Conservation (phyloP, 1,284 basidiomycete species). For the Cystobasidium pallidum region DNA sequence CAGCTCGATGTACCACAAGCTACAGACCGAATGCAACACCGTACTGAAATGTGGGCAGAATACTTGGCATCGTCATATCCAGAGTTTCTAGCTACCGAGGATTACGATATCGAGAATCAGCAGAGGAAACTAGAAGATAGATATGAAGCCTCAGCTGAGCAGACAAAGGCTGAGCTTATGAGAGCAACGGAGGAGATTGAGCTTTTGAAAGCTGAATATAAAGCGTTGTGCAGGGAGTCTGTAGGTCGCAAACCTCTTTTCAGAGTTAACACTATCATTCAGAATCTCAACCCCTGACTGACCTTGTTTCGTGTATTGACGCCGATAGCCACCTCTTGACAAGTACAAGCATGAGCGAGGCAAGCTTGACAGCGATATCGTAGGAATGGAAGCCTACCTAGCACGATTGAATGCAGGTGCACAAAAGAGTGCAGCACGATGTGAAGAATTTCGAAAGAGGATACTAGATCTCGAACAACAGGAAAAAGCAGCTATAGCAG, state of each 20-base stretch:
- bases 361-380: constrained; percentile 42
- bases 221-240: constrained; percentile 12
- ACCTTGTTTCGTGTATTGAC: too few species aligned
- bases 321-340: constrained; percentile 26
- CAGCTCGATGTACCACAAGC: constrained; percentile 33
- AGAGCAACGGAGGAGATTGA: constrained; percentile 40
- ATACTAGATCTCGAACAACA: constrained; percentile 38
- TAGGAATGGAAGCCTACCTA: constrained; percentile 32
- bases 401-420: constrained; percentile 22
- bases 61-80: constrained; percentile 48
- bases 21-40: constrained; percentile 40
- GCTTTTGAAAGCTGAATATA: constrained; percentile 35
- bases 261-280: not conserved
- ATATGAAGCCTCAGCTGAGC: constrained; percentile 34
- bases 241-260: constrained; percentile 17
- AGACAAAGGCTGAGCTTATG: constrained; percentile 26
- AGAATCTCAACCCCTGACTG: too few species aligned
- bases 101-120: constrained; percentile 43
- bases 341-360: constrained; percentile 31
- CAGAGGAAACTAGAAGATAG: constrained; percentile 37
- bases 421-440: constrained; percentile 39
- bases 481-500: constrained; percentile 43
- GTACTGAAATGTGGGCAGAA: constrained; percentile 50
- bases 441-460: constrained; percentile 47
- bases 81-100: constrained; percentile 47